These are phyloP conservation scores for Carex myosuroides DNA, from an alignment of 176 grass and related monocot genomes.

Conservation along the genomic window DNA sequence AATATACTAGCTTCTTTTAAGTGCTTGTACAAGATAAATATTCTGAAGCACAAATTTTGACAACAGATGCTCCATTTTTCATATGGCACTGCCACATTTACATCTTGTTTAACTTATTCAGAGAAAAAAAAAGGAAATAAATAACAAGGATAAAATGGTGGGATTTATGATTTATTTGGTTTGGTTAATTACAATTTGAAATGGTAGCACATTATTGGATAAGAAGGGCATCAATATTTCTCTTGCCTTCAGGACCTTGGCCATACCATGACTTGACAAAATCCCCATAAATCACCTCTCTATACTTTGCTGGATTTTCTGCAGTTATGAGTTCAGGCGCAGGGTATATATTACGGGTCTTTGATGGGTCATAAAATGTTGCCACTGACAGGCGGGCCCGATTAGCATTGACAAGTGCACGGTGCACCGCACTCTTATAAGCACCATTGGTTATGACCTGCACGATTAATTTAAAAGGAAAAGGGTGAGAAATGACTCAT, in stretches of 20 bases:
- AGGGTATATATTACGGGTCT: slow-evolving; percentile 59
- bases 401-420: slow-evolving; percentile 62
- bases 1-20: background rate
- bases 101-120: background rate
- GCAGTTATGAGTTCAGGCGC: slow-evolving; percentile 43
- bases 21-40: background rate
- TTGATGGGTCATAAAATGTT: slow-evolving; percentile 81
- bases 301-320: slow-evolving; percentile 45
- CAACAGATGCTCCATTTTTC: background rate
- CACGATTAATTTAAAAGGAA: slow-evolving; percentile 8
- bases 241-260: slow-evolving; percentile 88
- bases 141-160: no score
- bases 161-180: no score
- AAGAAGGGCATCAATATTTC: slow-evolving; percentile 74
- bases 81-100: background rate
- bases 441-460: slow-evolving; percentile 84
- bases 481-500: background rate
- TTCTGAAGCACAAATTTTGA: background rate
- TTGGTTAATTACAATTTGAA: background rate
- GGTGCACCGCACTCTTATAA: slow-evolving; percentile 74
- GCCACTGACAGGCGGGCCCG: slow-evolving; percentile 71
- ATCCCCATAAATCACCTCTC: slow-evolving; percentile 77
- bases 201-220: slow-evolving; percentile 23
- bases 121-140: background rate
- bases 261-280: slow-evolving; percentile 89